Conservation (phyloP, 2,329 filamentous ascomycete species). For the Fusarium subtropicale region DNA sequence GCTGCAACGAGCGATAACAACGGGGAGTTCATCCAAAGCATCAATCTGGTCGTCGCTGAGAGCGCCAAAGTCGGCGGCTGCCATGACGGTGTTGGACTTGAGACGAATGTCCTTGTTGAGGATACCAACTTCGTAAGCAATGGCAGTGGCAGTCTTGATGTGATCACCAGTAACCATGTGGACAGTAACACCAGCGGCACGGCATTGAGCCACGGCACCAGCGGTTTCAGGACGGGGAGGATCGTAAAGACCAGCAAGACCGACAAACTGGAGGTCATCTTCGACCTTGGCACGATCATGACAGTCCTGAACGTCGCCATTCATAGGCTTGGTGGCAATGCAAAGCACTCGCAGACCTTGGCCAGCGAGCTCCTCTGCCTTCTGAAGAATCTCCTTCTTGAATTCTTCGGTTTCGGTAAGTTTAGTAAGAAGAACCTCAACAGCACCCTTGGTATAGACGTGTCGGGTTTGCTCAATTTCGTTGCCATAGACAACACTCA, state of each 20-base stretch:
- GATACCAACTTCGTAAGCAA: constrained; percentile 74
- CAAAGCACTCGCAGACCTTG: constrained; percentile 77
- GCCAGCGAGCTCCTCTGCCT: constrained; percentile 67
- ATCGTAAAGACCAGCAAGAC: constrained; percentile 78
- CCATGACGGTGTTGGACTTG: constrained; percentile 65
- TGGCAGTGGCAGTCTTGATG: constrained; percentile 74
- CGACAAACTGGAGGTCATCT: constrained; percentile 70
- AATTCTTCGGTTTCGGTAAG: constrained; percentile 60
- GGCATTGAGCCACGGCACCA: constrained; percentile 69
- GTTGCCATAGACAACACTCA: constrained; percentile 74
- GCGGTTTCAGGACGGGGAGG: constrained; percentile 76
- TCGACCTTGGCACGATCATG: constrained; percentile 67
- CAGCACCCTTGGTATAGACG: constrained; percentile 69
- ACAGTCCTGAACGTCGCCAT: constrained; percentile 50
- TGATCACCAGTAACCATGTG: constrained; percentile 79
- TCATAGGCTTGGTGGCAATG: constrained; percentile 66
- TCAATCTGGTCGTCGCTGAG: constrained; percentile 73
- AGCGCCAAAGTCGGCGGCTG: constrained; percentile 71
- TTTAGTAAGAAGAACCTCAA: constrained; percentile 67
- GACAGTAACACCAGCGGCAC: constrained; percentile 71
- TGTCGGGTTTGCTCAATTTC: constrained; percentile 51
- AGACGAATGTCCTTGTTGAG: constrained; percentile 55
- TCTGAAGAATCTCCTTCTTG: constrained; percentile 60
- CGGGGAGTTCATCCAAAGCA: constrained; percentile 67
- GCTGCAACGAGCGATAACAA: constrained; percentile 77